These are phyloP conservation scores for Hypericum androsaemum DNA, from an alignment of 345 rosid genomes.

Conservation along the genomic window DNA sequence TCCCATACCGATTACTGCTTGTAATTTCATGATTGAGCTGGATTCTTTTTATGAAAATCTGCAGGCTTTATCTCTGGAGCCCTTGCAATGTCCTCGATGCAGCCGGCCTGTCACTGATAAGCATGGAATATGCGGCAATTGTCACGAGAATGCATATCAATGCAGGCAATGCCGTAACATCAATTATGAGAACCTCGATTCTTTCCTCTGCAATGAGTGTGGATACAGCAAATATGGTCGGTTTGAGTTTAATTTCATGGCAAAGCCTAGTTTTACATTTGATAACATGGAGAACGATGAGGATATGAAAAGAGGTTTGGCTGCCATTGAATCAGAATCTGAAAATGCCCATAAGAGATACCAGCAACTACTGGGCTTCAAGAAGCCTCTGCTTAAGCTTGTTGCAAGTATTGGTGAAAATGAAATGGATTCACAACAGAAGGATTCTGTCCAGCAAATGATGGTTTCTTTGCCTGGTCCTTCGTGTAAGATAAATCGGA, in stretches of 20 bases:
- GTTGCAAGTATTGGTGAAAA: slow-evolving; percentile 96
- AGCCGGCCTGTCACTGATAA: slow-evolving; percentile 91
- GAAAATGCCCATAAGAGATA: slow-evolving; percentile 99
- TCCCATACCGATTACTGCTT: slow-evolving; percentile 96
- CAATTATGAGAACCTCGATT: slow-evolving; percentile 91
- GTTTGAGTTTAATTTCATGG: slow-evolving; percentile 97
- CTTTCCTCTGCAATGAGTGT: slow-evolving; percentile 96
- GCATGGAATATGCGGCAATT: slow-evolving; percentile 94
- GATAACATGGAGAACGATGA: slow-evolving; percentile 98
- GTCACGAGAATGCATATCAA: slow-evolving; percentile 99
- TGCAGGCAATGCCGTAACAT: slow-evolving; percentile 99
- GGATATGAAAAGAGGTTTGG: slow-evolving; percentile 96
- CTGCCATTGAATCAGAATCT: slow-evolving; percentile 94
- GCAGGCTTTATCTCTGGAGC: slow-evolving; percentile 95
- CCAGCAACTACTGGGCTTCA: slow-evolving; percentile 97
- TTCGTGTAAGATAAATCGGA: slow-evolving; percentile 93
- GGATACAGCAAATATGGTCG: slow-evolving; percentile 98
- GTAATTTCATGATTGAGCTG: slow-evolving; percentile 98
- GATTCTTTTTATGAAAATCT: slow-evolving; percentile 99
- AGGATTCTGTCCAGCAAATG: slow-evolving; percentile 99
- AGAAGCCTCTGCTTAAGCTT: slow-evolving; percentile 95
- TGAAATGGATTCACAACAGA: slow-evolving; percentile 98
- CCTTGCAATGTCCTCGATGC: slow-evolving; percentile 98
- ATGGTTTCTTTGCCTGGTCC: slow-evolving; percentile 98
- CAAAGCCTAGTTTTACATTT: slow-evolving; percentile 93